Base-by-base conservation (phyloP, 2,329 filamentous ascomycete species). In the Aphanoascus verrucosus region DNA sequence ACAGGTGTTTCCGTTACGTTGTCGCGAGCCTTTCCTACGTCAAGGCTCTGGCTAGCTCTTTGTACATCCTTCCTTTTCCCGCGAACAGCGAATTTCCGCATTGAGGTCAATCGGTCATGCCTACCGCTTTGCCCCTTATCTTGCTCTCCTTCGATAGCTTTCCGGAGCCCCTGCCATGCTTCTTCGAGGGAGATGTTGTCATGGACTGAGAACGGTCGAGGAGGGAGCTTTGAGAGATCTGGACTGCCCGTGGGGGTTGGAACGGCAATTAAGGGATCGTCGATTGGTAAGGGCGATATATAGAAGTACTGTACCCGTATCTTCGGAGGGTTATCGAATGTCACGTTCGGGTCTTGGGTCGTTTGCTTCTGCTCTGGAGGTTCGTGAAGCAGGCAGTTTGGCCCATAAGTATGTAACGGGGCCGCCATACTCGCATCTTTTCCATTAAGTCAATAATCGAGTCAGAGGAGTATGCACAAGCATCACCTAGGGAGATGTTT, bases 241-340 rank as follows among this genome's bases (percentile, higher is more conserved):
- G 73, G 77, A 12, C 76, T 65, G 49, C 65, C 68, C 71, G 65
- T 75, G 58, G 66, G 77, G 62, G 64, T 79, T 65, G 67, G 81
- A 64, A 70, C 77, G 67, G 84, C 79, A 8, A 85, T 88, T n/a
- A 94, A 77, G 20, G 88, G 88, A 63, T 95, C 89, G 63, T 95
- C 89, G 64, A 95, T 89, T 31, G 88, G 84, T 48, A 91, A 78
- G 11, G 82, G 74, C 9, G 88, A 93, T 12, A 82, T 79, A 68
- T 94, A 95, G 70, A 95, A 95, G 72, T 88, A 95, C 58, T 88
- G 86, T 19, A 84, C 77, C 32, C 77, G 75, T 52, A 85, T 67
- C 23, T 60, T 64, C 0, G 80, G 76, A 14, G 85, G 84, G 20
- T 79, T 74, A 11, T 53, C 43, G 53, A 67, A 34, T 6, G 32